Conservation (phyloP, 2,329 filamentous ascomycete species). For the Talaromyces sp. region DNA sequence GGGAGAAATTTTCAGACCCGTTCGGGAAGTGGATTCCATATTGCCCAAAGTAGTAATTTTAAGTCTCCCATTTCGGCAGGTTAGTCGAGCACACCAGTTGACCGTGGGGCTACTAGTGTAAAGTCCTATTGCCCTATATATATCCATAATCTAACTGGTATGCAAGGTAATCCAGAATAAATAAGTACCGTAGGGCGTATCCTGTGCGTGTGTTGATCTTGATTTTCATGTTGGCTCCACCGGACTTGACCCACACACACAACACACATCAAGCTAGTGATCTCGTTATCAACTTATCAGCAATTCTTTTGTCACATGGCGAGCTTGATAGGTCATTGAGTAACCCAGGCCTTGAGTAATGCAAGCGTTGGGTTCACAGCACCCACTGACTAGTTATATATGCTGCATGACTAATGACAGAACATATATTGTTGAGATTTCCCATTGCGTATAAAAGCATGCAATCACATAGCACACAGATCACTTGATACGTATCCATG, state of each 20-base stretch:
- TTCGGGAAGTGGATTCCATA: background rate
- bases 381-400: too few relatives aligned
- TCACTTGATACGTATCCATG: too few relatives aligned
- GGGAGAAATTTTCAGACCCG: background rate
- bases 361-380: too few relatives aligned
- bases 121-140: background rate
- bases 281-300: background rate
- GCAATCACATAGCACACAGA: too few relatives aligned
- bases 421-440: too few relatives aligned
- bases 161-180: background rate
- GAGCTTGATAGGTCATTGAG: background rate
- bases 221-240: background rate
- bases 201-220: background rate
- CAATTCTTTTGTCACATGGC: background rate
- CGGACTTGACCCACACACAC: background rate
- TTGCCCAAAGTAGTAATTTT: background rate
- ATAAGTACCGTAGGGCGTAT: background rate
- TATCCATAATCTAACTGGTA: background rate
- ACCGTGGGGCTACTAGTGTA: too few relatives aligned
- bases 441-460: too few relatives aligned
- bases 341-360: too few relatives aligned
- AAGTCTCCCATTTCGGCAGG: background rate
- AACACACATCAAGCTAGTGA: background rate
- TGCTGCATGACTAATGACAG: too few relatives aligned
- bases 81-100: background rate